A percentile compares a stretch with the other conserved stretches of the same genome.
phyloP scores from a whole-genome alignment of 805 yeast species.

The Candida pini region DNA sequence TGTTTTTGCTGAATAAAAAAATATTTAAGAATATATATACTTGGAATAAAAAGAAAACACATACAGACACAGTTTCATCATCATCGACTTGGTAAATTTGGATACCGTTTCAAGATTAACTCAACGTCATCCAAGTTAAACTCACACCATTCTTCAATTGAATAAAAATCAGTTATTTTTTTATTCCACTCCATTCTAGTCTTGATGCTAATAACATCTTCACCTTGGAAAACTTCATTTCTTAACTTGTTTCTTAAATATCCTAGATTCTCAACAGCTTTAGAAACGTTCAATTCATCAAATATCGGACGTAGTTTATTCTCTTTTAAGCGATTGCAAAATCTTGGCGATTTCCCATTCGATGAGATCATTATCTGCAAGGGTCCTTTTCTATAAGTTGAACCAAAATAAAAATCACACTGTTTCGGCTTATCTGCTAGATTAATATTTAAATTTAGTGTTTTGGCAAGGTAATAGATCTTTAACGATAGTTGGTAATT shows the following conservation, averaged over 20 bases:
- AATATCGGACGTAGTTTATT: conserved; percentile 42
- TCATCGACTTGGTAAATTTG: conserved; percentile 39
- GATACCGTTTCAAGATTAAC: conserved; percentile 41
- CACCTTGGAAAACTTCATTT: conserved; percentile 35
- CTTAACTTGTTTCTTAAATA: conserved; percentile 47
- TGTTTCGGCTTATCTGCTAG: conserved; percentile 80
- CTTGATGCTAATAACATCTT: conserved; percentile 43
- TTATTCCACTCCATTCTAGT: conserved; percentile 70
- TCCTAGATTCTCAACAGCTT: conserved; percentile 58
- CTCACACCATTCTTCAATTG: conserved; percentile 55
- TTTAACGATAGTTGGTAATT: conserved; percentile 54
- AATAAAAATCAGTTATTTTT: conserved; percentile 52
- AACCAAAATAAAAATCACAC: conserved; percentile 84
- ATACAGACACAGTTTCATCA: too few relatives aligned
- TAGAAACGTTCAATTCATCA: conserved; percentile 37
- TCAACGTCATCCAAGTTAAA: conserved; percentile 33
- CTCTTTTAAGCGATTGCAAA: conserved; percentile 57
- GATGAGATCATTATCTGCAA: conserved; percentile 79
- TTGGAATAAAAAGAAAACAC: too few relatives aligned
- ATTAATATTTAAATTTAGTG: conserved; percentile 54
- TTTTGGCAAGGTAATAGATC: conserved; percentile 47
- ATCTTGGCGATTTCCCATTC: conserved; percentile 75
- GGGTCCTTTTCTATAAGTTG: conserved; percentile 66
- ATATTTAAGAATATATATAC: too few relatives aligned
- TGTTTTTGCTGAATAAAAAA: too few relatives aligned